Percentiles rank a stretch among this genome's conserved stretches.
Conservation (phyloP, 805 yeast species). For the Wickerhamiella hasegawae region DNA sequence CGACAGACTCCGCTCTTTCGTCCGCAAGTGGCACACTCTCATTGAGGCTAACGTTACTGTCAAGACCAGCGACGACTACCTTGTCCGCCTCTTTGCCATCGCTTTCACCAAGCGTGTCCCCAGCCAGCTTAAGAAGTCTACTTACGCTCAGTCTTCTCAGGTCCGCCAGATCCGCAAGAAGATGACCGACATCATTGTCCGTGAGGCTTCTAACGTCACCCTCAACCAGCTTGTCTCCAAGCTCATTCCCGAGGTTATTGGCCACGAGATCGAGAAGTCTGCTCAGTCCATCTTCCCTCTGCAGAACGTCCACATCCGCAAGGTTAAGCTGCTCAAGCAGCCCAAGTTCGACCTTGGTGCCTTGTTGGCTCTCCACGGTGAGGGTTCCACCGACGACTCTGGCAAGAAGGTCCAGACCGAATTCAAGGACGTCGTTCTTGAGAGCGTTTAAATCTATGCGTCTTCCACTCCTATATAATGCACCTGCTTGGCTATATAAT, state of each 20-base stretch:
- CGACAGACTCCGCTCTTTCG: constrained; percentile 93
- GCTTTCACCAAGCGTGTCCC: constrained; percentile 97
- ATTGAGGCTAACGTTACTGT: constrained; percentile 97
- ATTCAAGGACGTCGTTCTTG: constrained; percentile 98
- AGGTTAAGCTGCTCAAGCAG: constrained; percentile 95
- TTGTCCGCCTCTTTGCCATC: constrained; percentile 88
- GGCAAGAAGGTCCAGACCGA: constrained; percentile 88
- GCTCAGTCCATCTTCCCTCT: constrained; percentile 91
- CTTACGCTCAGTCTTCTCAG: constrained; percentile 96
- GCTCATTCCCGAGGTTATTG: constrained; percentile 97
- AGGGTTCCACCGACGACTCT: constrained; percentile 82
- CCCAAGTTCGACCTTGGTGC: constrained; percentile 98
- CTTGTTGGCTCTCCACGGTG: constrained; percentile 95
- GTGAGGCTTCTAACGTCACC: constrained; percentile 89
- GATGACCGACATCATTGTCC: constrained; percentile 90
- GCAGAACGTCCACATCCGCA: constrained; percentile 97
- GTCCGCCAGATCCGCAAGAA: constrained; percentile 94
- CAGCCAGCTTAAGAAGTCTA: constrained; percentile 93
- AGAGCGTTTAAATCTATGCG: constrained; percentile 58
- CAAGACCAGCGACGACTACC: constrained; percentile 95
- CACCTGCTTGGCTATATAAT: no score
- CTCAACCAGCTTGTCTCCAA: constrained; percentile 92
- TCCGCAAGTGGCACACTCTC: constrained; percentile 97
- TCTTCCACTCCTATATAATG: not conserved
- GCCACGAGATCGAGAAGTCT: constrained; percentile 95